Conservation (phyloP, 495 filamentous ascomycete species). For the Neurospora africana region DNA sequence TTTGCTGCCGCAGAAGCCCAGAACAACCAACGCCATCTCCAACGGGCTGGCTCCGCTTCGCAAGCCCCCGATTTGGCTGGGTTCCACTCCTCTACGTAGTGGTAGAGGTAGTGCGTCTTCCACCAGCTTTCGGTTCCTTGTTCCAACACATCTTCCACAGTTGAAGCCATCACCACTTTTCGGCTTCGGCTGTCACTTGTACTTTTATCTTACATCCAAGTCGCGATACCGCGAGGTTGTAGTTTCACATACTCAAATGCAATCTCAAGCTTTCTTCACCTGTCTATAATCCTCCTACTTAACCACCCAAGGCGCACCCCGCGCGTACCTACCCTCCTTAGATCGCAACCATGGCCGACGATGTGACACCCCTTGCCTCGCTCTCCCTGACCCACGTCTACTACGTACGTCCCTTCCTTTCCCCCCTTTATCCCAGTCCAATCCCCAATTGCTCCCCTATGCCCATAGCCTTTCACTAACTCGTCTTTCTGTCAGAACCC, state of each 20-base stretch:
- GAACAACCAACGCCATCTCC: not conserved
- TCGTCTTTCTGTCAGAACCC: conserved; percentile 54
- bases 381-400: conserved; percentile 91
- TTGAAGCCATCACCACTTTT: not conserved
- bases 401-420: conserved; percentile 52
- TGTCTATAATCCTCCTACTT: not conserved
- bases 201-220: not conserved
- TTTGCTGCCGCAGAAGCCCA: not conserved
- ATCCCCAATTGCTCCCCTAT: not conserved
- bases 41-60: not conserved
- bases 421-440: not conserved
- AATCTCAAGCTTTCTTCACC: not conserved
- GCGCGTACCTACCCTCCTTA: not conserved
- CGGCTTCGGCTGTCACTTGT: not conserved
- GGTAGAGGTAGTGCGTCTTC: not conserved
- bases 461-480: too few species aligned
- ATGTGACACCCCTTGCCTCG: conserved; percentile 65
- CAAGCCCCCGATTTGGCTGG: not conserved
- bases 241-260: not conserved
- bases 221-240: not conserved
- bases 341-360: conserved; percentile 41
- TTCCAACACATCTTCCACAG: not conserved
- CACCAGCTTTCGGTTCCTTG: not conserved
- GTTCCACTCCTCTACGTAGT: not conserved
- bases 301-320: not conserved